phyloP scores from a whole-genome alignment of 345 rosid genomes.

The Syzygium aromaticum region DNA sequence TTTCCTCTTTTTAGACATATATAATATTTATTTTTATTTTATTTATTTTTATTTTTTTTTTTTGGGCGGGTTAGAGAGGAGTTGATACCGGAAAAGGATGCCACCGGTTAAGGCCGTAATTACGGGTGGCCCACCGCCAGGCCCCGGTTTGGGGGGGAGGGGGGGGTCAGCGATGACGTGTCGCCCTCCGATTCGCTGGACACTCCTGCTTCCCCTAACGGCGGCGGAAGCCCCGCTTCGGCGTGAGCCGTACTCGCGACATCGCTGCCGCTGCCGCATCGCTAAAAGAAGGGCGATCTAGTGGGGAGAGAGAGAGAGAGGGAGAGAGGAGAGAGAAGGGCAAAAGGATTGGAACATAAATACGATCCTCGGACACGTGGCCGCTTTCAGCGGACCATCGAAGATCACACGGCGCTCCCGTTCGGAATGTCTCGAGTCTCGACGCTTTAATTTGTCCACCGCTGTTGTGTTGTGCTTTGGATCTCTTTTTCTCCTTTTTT shows the following conservation, averaged over 20 bases:
- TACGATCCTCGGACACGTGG: constrained; percentile 3
- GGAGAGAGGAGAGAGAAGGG: no score
- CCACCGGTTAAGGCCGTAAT: not conserved
- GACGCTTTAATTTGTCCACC: not conserved
- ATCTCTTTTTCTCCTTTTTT: no score
- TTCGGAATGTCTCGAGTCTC: not conserved
- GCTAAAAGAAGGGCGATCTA: not conserved
- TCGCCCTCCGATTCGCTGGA: not conserved
- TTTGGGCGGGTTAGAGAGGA: not conserved
- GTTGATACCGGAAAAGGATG: not conserved
- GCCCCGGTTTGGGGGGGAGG: not conserved
- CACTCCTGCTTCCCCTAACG: not conserved
- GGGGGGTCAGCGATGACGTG: not conserved
- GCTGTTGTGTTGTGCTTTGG: not conserved
- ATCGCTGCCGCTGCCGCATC: not conserved
- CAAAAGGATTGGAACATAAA: no score
- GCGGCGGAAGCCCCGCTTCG: not conserved
- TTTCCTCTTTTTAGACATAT: not conserved
- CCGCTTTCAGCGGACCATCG: not conserved
- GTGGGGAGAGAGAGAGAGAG: not conserved
- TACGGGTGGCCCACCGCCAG: not conserved
- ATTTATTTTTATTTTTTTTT: not conserved
- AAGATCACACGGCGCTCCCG: constrained; percentile 1
- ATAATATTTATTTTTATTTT: not conserved
- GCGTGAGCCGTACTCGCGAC: not conserved